Base-by-base conservation (phyloP, 2,329 filamentous ascomycete genomes). In the Talaromyces sp. region DNA sequence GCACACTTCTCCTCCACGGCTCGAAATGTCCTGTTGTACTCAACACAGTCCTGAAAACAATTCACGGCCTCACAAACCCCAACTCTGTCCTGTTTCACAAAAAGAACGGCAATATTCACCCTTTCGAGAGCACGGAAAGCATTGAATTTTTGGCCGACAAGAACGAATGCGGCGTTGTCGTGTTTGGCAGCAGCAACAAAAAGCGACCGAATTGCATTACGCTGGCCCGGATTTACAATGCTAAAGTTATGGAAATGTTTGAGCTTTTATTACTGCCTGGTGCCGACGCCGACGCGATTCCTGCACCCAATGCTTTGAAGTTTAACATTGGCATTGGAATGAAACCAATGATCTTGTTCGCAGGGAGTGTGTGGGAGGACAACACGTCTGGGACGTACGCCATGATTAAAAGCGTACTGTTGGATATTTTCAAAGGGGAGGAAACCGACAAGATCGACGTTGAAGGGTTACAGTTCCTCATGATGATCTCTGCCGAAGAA, bases 131-230 rank as follows among this genome's bases (percentile, higher is more conserved):
- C 74, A 80, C 89, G 65, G 82, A 88, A 29, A 93, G 89, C 58
- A 84, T 98, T 66, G 91, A 97, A 78, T 99, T 99, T 81, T 93
- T 99, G 81, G 89, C 89, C 64, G 88, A 93, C 73, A 99, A 98
- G 81, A 99, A 99, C 78, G 95, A 99, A 75, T 88, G 90, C 70
- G 89, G 87, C 52, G 81, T 97, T 54, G 83, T 97, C 66, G 84
- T 95, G 66, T 96, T 96, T 69, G 93, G 88, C 57, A 88, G 85
- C 74, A 89, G 88, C 76, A 91, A 85, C 75, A 99, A 98, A 84
- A 99, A 98, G 83, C 84, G 95, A n/a, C 93, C 93, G 5, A 92
- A 99, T 77, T 88, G 88, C 64, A 75, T 99, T 69, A 97, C 92
- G 0, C 77, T 98, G 52, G 82, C 89, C 46, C 87, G 95, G 64